These are phyloP conservation scores for Thelonectria rubi DNA, from an alignment of 2,329 filamentous ascomycete genomes.

Conservation along the genomic window DNA sequence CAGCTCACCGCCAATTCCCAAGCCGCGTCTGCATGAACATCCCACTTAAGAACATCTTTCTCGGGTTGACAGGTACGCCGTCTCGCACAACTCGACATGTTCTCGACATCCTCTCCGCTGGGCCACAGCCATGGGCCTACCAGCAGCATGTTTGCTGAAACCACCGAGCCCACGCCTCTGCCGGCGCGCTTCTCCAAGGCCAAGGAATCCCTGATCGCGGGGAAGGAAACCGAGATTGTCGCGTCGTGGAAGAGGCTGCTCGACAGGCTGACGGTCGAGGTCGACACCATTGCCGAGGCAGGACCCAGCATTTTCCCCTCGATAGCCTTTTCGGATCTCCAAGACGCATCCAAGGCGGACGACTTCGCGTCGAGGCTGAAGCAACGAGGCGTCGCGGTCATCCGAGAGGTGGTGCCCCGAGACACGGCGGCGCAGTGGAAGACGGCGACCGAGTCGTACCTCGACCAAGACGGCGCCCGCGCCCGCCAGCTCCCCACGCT, in stretches of 20 bases:
- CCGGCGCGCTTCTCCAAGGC: conserved; percentile 52
- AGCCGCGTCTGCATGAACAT: background rate
- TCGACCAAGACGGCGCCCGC: conserved; percentile 58
- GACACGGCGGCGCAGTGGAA: conserved; percentile 56
- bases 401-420: conserved; percentile 45
- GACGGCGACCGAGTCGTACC: conserved; percentile 60
- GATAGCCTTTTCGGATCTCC: conserved; percentile 53
- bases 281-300: conserved; percentile 45
- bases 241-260: conserved; percentile 54
- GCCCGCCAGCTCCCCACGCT: conserved; percentile 45
- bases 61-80: background rate
- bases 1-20: background rate
- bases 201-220: conserved; percentile 51
- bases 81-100: background rate
- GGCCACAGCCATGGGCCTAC: conserved; percentile 36
- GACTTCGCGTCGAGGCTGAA: conserved; percentile 43
- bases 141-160: conserved; percentile 41
- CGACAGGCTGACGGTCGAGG: conserved; percentile 48
- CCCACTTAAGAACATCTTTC: background rate
- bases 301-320: conserved; percentile 52
- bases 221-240: conserved; percentile 49
- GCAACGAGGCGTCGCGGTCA: conserved; percentile 45
- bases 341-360: conserved; percentile 36
- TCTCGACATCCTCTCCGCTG: conserved; percentile 28
- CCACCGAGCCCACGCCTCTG: conserved; percentile 46